A percentile compares a stretch with the other conserved stretches of the same genome.
Evolutionary conservation across 345 rosid genomes (phyloP).

Genomic region (Hypericum androsaemum): DNA sequence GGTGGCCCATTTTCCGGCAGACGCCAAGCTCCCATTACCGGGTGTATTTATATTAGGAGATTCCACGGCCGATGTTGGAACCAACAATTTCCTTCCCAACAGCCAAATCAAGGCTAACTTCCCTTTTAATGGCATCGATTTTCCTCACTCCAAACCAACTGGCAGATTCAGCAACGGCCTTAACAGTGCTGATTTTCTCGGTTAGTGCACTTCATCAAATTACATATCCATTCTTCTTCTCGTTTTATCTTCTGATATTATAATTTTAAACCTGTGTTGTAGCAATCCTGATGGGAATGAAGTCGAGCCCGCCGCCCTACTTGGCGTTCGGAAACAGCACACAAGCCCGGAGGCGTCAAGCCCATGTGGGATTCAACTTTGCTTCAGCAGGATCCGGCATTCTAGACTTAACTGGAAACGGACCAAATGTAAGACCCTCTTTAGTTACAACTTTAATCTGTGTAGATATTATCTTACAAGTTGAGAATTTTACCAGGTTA

Average conservation of each 20-base stretch:
- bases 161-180: conserved; percentile 62
- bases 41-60: conserved; percentile 34
- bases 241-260: too few relatives aligned
- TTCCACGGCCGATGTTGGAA: conserved; percentile 35
- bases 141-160: conserved; percentile 34
- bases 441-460: too few relatives aligned
- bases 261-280: too few relatives aligned
- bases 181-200: conserved; percentile 42
- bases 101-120: conserved; percentile 15
- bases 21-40: not conserved
- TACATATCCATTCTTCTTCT: too few relatives aligned
- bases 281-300: conserved; percentile 19
- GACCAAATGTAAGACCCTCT: conserved; percentile 1
- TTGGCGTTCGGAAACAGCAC: conserved; percentile 21
- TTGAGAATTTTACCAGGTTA: too few relatives aligned
- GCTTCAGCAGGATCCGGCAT: conserved; percentile 53
- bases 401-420: conserved; percentile 26
- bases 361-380: conserved; percentile 36
- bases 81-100: conserved; percentile 21
- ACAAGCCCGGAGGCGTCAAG: conserved; percentile 12
- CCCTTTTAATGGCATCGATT: conserved; percentile 37
- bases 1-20: not conserved
- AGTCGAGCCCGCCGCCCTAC: conserved; percentile 35
- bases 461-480: not conserved
- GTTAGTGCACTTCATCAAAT: too few relatives aligned